A percentile compares a stretch with the other conserved stretches of the same genome.
phyloP scores from a whole-genome alignment of 371 early-diverging fungal species.

The Zancudomyces culisetae region DNA sequence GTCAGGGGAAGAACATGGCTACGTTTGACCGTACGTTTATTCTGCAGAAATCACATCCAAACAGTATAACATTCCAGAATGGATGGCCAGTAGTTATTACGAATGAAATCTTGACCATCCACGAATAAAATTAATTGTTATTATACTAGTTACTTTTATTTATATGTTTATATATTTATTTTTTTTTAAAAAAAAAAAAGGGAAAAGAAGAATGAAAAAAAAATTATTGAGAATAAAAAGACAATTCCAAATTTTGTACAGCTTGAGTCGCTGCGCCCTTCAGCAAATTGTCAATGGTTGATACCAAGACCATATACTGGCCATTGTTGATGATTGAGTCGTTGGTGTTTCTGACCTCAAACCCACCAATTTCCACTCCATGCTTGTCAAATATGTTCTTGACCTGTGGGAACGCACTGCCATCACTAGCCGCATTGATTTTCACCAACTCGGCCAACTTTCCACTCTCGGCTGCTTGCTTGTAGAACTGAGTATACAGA shows the following conservation, averaged over 20 bases:
- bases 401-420: slow-evolving; percentile 70
- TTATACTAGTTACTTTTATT: background rate
- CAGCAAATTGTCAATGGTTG: slow-evolving; percentile 85
- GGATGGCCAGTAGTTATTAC: background rate
- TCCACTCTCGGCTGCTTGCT: slow-evolving; percentile 33
- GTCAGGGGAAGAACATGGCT: no score
- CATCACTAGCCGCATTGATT: slow-evolving; percentile 33
- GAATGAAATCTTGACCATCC: no score
- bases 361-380: slow-evolving; percentile 76
- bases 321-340: background rate
- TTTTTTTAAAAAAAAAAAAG: background rate
- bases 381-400: slow-evolving; percentile 72
- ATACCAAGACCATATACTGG: slow-evolving; percentile 41
- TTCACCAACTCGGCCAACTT: slow-evolving; percentile 49
- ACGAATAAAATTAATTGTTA: background rate
- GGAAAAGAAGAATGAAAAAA: background rate
- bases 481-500: slow-evolving; percentile 51
- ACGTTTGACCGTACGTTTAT: background rate
- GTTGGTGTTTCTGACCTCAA: slow-evolving; percentile 45
- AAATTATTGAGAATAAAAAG: background rate
- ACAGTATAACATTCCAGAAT: background rate
- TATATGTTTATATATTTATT: background rate
- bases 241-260: slow-evolving; percentile 42
- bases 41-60: background rate
- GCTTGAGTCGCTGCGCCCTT: slow-evolving; percentile 97